Percentiles rank a stretch among this genome's conserved stretches.
These are phyloP conservation scores for Nicotiana otophora DNA, from an alignment of 257 asterid genomes.

Conservation along the genomic window DNA sequence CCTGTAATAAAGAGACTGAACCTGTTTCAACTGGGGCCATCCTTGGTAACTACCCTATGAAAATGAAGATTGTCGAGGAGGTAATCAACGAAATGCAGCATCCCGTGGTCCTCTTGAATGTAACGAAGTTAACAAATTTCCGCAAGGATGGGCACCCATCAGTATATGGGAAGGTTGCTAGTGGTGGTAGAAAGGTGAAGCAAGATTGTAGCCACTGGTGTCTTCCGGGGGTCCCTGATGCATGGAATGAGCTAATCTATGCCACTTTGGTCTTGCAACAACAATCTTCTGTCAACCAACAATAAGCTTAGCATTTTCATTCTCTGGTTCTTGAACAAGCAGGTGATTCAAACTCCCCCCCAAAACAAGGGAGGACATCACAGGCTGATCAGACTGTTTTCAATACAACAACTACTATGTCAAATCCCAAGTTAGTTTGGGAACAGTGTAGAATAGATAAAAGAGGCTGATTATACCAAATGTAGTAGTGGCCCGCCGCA, in stretches of 20 bases:
- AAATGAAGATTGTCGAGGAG: slow-evolving; percentile 76
- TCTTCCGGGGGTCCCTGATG: slow-evolving; percentile 94
- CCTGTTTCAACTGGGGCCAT: slow-evolving; percentile 65
- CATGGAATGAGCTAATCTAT: slow-evolving; percentile 95
- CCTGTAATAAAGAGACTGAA: slow-evolving; percentile 71
- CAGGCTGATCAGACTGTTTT: background rate
- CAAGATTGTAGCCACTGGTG: slow-evolving; percentile 99
- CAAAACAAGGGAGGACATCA: background rate
- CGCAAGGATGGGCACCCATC: slow-evolving; percentile 98
- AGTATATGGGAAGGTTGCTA: slow-evolving; percentile 60
- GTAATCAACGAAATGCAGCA: slow-evolving; percentile 49
- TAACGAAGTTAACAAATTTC: slow-evolving; percentile 71
- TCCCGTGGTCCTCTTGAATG: slow-evolving; percentile 58
- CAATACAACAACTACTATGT: background rate
- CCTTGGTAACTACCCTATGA: slow-evolving; percentile 66
- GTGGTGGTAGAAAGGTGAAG: slow-evolving; percentile 42
- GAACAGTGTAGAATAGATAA: background rate
- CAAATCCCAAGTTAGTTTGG: background rate
- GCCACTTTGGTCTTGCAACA: slow-evolving; percentile 48
- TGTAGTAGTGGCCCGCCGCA: background rate
- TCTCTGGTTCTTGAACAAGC: background rate
- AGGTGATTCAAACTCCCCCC: background rate
- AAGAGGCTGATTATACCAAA: background rate
- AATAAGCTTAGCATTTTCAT: background rate
- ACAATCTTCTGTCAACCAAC: slow-evolving; percentile 18